A percentile compares a stretch with the other conserved stretches of the same genome.
phyloP scores from a whole-genome alignment of 805 yeast species.

The Debaryomyces castellii region DNA sequence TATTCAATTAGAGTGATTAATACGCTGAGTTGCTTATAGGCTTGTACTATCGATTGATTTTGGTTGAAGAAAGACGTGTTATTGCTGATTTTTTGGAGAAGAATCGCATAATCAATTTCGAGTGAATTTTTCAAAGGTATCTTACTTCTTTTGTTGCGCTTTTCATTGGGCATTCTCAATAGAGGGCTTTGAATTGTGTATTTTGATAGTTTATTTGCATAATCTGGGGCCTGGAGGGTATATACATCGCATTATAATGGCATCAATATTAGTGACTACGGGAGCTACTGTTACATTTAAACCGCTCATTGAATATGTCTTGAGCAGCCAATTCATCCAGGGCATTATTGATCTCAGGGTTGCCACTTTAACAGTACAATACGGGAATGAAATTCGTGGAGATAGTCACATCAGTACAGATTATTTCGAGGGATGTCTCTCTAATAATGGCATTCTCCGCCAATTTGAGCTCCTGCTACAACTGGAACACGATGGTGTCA shows the following conservation, averaged over 20 bases:
- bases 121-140: too few relatives aligned
- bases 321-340: constrained; percentile 33
- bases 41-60: too few relatives aligned
- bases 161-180: too few relatives aligned
- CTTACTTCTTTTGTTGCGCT: too few relatives aligned
- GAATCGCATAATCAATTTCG: too few relatives aligned
- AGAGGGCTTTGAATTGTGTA: too few relatives aligned
- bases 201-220: too few relatives aligned
- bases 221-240: neutral
- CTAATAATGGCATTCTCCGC: constrained; percentile 3
- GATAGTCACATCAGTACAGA: constrained; percentile 21
- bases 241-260: neutral
- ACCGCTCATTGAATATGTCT: constrained; percentile 47
- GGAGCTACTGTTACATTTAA: constrained; percentile 91
- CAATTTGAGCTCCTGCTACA: constrained; percentile 1
- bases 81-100: too few relatives aligned
- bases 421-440: constrained; percentile 18
- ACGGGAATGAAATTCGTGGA: constrained; percentile 30
- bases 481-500: neutral
- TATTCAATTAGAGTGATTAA: too few relatives aligned
- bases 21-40: too few relatives aligned
- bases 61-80: too few relatives aligned
- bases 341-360: constrained; percentile 37
- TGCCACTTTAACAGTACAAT: constrained; percentile 24
- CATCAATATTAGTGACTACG: constrained; percentile 59